phyloP scores from a whole-genome alignment of 345 rosid species.

The Eucalyptus urophylla region DNA sequence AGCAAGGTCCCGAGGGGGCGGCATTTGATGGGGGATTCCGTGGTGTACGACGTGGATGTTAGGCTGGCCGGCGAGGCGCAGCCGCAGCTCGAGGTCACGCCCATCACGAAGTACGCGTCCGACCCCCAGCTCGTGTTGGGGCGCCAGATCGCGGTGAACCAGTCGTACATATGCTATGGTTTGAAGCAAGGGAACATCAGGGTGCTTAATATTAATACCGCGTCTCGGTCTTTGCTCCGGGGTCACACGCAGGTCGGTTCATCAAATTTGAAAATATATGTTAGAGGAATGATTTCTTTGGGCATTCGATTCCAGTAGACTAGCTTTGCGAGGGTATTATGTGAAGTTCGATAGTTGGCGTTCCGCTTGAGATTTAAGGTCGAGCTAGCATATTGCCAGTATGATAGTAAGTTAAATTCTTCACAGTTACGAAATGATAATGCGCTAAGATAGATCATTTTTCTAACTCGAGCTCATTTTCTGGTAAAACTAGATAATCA shows the following conservation, averaged over 20 bases:
- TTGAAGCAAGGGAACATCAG: conserved; percentile 76
- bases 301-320: background rate
- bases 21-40: conserved; percentile 37
- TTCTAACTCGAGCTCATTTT: background rate
- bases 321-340: background rate
- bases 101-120: conserved; percentile 80
- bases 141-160: conserved; percentile 75
- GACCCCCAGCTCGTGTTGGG: conserved; percentile 82
- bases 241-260: conserved; percentile 66
- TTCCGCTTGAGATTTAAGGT: background rate
- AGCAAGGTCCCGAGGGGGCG: conserved; percentile 52
- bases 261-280: background rate
- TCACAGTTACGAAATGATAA: background rate
- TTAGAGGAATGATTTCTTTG: background rate
- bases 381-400: background rate
- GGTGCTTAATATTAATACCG: conserved; percentile 78
- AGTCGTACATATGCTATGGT: conserved; percentile 73
- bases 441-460: background rate
- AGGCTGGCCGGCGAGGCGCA: conserved; percentile 55
- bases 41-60: conserved; percentile 54
- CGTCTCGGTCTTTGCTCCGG: conserved; percentile 65
- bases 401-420: background rate
- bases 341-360: background rate
- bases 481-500: background rate
- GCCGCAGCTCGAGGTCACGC: conserved; percentile 85